These are phyloP conservation scores for Eleusine coracana DNA, from an alignment of 176 grass and related monocot species.

Conservation along the genomic window DNA sequence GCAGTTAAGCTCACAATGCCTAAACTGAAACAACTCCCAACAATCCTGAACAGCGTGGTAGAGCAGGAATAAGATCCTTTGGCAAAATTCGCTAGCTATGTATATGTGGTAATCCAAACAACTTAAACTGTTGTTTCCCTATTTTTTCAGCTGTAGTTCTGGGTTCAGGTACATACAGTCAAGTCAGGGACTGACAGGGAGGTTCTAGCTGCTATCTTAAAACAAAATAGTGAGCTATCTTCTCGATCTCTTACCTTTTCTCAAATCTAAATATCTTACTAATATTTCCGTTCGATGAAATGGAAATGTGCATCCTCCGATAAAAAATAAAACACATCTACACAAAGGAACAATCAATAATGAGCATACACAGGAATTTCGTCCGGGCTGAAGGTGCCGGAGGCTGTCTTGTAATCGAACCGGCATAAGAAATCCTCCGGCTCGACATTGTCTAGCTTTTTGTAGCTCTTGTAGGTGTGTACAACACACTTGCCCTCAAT, in stretches of 20 bases:
- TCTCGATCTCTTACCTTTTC: neutral
- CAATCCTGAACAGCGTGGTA: neutral
- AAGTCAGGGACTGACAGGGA: neutral
- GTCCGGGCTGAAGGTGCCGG: constrained; percentile 65
- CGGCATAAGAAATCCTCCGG: constrained; percentile 81
- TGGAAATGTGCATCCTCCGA: neutral
- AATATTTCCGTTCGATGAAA: neutral
- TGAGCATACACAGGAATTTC: constrained; percentile 65
- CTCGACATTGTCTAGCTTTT: constrained; percentile 77
- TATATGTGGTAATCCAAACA: neutral
- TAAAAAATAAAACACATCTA: neutral
- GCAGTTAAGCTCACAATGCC: neutral
- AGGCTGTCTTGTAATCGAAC: constrained; percentile 79
- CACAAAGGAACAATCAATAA: neutral
- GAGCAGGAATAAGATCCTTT: neutral
- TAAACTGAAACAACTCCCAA: neutral
- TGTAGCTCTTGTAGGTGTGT: constrained; percentile 85
- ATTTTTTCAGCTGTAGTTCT: neutral
- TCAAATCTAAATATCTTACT: neutral
- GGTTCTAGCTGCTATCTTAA: neutral
- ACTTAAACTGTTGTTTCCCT: neutral
- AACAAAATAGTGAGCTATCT: neutral
- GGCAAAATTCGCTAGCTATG: neutral
- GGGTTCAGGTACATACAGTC: neutral
- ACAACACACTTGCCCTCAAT: constrained; percentile 78